A percentile compares a stretch with the other conserved stretches of the same genome.
These are phyloP conservation scores for Aspergillus heteromorphus DNA, from an alignment of 495 filamentous ascomycete species.

Conservation along the genomic window DNA sequence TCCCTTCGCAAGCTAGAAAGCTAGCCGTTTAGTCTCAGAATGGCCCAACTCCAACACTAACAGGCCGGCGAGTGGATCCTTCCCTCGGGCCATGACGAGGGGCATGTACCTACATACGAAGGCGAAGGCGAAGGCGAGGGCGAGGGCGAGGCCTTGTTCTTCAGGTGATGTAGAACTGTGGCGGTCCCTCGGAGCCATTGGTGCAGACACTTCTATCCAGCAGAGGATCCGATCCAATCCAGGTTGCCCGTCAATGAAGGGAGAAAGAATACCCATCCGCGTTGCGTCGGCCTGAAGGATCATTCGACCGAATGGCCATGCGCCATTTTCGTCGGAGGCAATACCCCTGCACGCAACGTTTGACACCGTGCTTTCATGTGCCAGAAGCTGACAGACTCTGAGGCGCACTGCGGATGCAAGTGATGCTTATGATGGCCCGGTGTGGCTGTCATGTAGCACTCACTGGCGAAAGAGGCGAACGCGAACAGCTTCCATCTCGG, in stretches of 20 bases:
- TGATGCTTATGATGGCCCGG: neutral
- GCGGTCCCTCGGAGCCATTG: neutral
- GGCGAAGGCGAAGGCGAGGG: neutral
- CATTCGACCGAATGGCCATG: neutral
- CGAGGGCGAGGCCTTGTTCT: neutral
- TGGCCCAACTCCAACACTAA: too few species aligned
- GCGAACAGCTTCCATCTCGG: conserved; percentile 1
- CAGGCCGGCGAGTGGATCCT: neutral
- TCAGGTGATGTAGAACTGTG: neutral
- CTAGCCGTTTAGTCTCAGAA: neutral
- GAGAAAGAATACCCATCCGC: neutral
- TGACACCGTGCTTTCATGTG: neutral
- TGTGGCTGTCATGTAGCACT: neutral
- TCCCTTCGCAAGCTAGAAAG: neutral
- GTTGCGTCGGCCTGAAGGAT: neutral
- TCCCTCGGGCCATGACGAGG: neutral
- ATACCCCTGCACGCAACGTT: neutral
- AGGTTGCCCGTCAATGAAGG: neutral
- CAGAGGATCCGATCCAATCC: neutral
- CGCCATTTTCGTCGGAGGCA: neutral
- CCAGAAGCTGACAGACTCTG: neutral
- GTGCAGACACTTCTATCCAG: neutral
- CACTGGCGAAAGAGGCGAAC: too few species aligned
- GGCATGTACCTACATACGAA: neutral
- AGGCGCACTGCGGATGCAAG: neutral